A percentile compares a stretch with the other conserved stretches of the same genome.
phyloP scores from a whole-genome alignment of 441 rosid species.

The Corymbia citriodora region DNA sequence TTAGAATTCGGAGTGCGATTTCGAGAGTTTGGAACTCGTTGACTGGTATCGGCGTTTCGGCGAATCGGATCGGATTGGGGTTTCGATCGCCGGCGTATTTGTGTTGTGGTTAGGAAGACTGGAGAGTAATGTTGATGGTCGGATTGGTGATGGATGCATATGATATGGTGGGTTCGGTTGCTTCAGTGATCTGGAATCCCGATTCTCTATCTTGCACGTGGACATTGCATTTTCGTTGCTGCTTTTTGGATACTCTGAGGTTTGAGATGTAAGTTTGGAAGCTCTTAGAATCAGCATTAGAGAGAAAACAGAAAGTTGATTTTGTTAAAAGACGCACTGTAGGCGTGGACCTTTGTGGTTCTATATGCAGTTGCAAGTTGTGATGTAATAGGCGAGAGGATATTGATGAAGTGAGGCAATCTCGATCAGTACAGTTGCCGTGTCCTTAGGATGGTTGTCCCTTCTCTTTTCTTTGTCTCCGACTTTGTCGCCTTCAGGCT shows the following conservation, averaged over 20 bases:
- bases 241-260: not conserved
- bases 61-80: not conserved
- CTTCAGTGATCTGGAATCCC: rapidly evolving
- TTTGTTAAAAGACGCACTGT: rapidly evolving
- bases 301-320: not conserved
- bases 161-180: not conserved
- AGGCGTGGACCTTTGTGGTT: rapidly evolving
- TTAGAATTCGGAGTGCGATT: not conserved
- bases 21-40: not conserved
- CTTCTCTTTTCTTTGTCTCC: not conserved
- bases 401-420: not conserved
- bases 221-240: not conserved
- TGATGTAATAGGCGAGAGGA: not conserved
- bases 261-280: not conserved
- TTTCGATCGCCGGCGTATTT: not conserved
- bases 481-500: not conserved
- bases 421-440: rapidly evolving
- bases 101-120: not conserved
- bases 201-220: not conserved
- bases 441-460: not conserved
- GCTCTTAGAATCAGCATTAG: not conserved
- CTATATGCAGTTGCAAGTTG: rapidly evolving
- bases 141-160: not conserved
- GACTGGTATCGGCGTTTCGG: not conserved
- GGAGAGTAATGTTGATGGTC: not conserved